Percentiles rank a stretch among this genome's conserved stretches.
Conservation (phyloP, 495 filamentous ascomycete species). For the Choiromyces venosus region DNA sequence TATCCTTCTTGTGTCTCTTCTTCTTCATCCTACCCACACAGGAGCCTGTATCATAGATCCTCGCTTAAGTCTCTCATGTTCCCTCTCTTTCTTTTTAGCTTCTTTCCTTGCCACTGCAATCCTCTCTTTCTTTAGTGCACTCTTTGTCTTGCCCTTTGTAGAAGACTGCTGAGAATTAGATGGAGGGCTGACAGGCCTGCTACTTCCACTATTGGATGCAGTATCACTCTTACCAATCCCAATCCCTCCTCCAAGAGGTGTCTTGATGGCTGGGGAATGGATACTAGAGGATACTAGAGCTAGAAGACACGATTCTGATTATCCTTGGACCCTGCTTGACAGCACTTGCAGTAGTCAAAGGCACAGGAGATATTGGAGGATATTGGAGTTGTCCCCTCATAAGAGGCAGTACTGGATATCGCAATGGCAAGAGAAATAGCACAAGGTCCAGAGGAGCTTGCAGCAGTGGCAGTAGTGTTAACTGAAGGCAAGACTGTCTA, state of each 20-base stretch:
- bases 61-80: too few species aligned
- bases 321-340: constrained; percentile 15
- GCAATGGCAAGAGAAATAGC: too few species aligned
- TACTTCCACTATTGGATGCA: constrained; percentile 26
- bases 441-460: too few species aligned
- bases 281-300: not conserved
- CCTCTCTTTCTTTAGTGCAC: constrained; percentile 80
- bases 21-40: too few species aligned
- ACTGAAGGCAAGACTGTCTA: too few species aligned
- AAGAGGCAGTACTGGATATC: not conserved
- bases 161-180: constrained; percentile 7
- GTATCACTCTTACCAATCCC: constrained; percentile 25
- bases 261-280: not conserved
- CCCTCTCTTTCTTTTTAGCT: constrained; percentile 31
- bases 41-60: too few species aligned
- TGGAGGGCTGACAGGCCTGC: too few species aligned
- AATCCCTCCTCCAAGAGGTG: constrained; percentile 14
- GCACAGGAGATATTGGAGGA: too few species aligned
- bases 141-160: constrained; percentile 65
- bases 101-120: constrained; percentile 56
- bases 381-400: too few species aligned
- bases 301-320: constrained; percentile 31
- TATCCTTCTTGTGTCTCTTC: too few species aligned
- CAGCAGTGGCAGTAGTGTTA: too few species aligned
- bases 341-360: not conserved